These are phyloP conservation scores for Mercurialis annua DNA, from an alignment of 345 rosid genomes.

Conservation along the genomic window DNA sequence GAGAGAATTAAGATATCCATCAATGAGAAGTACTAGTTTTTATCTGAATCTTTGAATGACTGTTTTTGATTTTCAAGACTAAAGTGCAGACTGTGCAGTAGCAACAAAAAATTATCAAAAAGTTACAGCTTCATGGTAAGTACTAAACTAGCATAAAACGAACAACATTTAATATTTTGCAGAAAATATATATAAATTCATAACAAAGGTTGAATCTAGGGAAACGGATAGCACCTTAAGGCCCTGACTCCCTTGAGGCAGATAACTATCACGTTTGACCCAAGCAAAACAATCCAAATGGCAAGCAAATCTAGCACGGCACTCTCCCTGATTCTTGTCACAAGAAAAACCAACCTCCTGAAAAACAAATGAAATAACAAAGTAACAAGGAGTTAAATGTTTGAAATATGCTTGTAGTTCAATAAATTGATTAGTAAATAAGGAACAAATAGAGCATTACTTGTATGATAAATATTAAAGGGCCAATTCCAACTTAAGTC, in stretches of 20 bases:
- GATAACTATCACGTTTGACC: constrained; percentile 99
- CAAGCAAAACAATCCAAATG: constrained; percentile 99
- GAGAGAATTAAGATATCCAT: too few species aligned
- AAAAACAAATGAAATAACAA: constrained; percentile 21
- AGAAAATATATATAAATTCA: constrained; percentile 13
- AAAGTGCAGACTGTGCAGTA: background rate
- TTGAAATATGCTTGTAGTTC: background rate
- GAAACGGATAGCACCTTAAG: constrained; percentile 63
- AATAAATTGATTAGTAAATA: background rate
- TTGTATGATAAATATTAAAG: background rate
- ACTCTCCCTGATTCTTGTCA: constrained; percentile 88
- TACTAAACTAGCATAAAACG: constrained; percentile 1
- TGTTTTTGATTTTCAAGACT: background rate
- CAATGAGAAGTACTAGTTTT: too few species aligned
- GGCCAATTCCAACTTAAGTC: background rate
- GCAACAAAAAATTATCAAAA: background rate
- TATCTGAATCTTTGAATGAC: background rate
- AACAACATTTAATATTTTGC: background rate
- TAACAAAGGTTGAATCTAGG: constrained; percentile 6
- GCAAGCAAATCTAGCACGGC: constrained; percentile 88
- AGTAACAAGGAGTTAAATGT: constrained; percentile 14
- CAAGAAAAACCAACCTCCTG: constrained; percentile 93
- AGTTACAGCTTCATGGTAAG: background rate
- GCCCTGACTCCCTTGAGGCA: constrained; percentile 98
- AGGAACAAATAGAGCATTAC: background rate